Evolutionary conservation across 352 stramenopile species (phyloP).

Genomic region (Phytophthora vignae): DNA sequence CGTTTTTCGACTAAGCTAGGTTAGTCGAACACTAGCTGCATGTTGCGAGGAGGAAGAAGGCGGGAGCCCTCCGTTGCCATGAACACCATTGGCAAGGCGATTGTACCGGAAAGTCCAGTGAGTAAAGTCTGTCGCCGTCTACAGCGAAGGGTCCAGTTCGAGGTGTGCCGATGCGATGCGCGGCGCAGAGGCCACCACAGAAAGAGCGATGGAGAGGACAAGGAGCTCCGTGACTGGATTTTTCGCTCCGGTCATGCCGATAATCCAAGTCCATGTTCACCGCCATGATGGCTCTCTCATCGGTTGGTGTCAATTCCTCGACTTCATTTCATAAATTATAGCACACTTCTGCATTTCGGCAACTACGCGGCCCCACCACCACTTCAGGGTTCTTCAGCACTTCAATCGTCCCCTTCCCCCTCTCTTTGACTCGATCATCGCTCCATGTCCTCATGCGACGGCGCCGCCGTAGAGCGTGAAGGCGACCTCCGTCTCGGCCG

Average conservation of each 20-base stretch:
- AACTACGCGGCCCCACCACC: not conserved
- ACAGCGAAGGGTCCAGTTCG: slow-evolving; percentile 29
- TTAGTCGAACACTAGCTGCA: too few relatives aligned
- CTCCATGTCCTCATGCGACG: slow-evolving; percentile 15
- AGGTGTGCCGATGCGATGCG: slow-evolving; percentile 16
- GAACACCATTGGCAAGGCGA: too few relatives aligned
- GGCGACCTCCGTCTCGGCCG: slow-evolving; percentile 23
- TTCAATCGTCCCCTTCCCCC: too few relatives aligned
- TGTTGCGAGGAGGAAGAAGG: too few relatives aligned
- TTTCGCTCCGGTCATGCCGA: too few relatives aligned
- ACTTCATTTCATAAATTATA: slow-evolving; percentile 40
- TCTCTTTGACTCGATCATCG: not conserved
- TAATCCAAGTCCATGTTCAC: too few relatives aligned
- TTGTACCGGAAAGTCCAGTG: not conserved
- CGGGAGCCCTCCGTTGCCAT: too few relatives aligned
- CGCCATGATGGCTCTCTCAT: too few relatives aligned
- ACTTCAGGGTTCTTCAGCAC: not conserved
- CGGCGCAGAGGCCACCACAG: slow-evolving; percentile 15
- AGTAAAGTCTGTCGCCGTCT: not conserved
- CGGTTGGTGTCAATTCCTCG: not conserved
- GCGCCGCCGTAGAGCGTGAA: slow-evolving; percentile 27
- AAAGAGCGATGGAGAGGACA: not conserved
- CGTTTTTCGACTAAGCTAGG: too few relatives aligned
- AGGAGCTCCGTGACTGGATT: not conserved
- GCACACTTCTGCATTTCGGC: slow-evolving; percentile 30